These are phyloP conservation scores for Rhizopogon sp. DNA, from an alignment of 768 basidiomycete genomes.

Conservation along the genomic window DNA sequence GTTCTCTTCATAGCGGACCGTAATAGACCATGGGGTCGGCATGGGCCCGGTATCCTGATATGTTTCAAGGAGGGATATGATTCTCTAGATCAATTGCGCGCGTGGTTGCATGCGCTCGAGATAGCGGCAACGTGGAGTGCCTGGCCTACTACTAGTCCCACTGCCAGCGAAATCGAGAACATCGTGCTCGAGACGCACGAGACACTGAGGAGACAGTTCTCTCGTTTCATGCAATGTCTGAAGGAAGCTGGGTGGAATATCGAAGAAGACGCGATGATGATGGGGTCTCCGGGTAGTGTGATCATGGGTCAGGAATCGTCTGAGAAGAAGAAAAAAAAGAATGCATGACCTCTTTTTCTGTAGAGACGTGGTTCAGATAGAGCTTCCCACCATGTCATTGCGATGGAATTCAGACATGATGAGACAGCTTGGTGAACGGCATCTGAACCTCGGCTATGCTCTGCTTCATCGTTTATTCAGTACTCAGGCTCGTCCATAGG, in stretches of 20 bases:
- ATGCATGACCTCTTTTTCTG: background rate
- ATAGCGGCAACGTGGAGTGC: constrained; percentile 6
- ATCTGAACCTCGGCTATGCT: too few relatives aligned
- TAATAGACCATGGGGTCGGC: background rate
- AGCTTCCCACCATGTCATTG: too few relatives aligned
- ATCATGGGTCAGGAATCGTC: constrained; percentile 8
- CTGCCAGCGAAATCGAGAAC: constrained; percentile 1
- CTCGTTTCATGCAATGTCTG: constrained; percentile 15
- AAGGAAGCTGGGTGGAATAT: constrained; percentile 34
- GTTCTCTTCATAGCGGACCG: constrained; percentile 42
- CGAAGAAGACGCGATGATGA: constrained; percentile 24
- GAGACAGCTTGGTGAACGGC: too few relatives aligned
- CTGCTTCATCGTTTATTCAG: too few relatives aligned
- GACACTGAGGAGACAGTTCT: constrained; percentile 9
- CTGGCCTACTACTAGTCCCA: background rate
- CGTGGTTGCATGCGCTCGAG: constrained; percentile 38
- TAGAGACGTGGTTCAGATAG: too few relatives aligned
- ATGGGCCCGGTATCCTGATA: constrained; percentile 29
- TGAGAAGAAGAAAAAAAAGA: background rate
- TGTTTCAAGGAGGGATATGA: constrained; percentile 48
- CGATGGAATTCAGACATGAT: too few relatives aligned
- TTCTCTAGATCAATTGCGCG: constrained; percentile 46
- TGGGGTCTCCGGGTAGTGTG: constrained; percentile 20
- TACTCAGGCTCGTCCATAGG: too few relatives aligned
- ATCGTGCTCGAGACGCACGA: constrained; percentile 9